Evolutionary conservation across 768 basidiomycete genomes (phyloP).

Genomic region (Boletus rufocinnamomeus): DNA sequence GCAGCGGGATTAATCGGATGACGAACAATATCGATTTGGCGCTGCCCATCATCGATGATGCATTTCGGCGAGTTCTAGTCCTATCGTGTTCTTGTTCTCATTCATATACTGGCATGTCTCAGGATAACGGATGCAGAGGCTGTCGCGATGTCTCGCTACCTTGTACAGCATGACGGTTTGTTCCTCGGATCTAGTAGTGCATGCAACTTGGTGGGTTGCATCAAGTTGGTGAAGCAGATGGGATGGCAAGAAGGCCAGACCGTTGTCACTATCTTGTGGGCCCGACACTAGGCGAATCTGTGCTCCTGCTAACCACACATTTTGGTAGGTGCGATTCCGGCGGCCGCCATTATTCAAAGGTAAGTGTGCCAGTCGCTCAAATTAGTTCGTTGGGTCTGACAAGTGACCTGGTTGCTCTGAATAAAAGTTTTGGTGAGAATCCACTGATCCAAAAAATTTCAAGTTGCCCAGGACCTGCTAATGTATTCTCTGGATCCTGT

Average conservation of each 20-base stretch:
- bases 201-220: slow-evolving; percentile 91
- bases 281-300: not conserved
- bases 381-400: not conserved
- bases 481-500: not conserved
- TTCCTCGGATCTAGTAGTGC: slow-evolving; percentile 97
- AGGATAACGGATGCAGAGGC: slow-evolving; percentile 94
- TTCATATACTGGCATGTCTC: not conserved
- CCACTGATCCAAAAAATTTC: not conserved
- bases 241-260: slow-evolving; percentile 68
- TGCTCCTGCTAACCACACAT: not conserved
- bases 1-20: slow-evolving; percentile 88
- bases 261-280: slow-evolving; percentile 85
- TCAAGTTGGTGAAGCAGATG: slow-evolving; percentile 73
- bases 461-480: not conserved
- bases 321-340: slow-evolving; percentile 82
- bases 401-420: not conserved
- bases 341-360: slow-evolving; percentile 90
- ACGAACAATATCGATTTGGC: slow-evolving; percentile 90
- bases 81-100: not conserved
- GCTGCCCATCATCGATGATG: slow-evolving; percentile 83
- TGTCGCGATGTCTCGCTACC: slow-evolving; percentile 92
- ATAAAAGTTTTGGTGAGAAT: slow-evolving; percentile 50
- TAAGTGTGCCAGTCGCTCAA: slow-evolving; percentile 33
- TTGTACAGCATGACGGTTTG: slow-evolving; percentile 87
- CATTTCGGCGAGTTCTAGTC: slow-evolving; percentile 62